Evolutionary conservation across 192 early-diverging fungal species (phyloP).

Genomic region (Neocallimastix lanati): DNA sequence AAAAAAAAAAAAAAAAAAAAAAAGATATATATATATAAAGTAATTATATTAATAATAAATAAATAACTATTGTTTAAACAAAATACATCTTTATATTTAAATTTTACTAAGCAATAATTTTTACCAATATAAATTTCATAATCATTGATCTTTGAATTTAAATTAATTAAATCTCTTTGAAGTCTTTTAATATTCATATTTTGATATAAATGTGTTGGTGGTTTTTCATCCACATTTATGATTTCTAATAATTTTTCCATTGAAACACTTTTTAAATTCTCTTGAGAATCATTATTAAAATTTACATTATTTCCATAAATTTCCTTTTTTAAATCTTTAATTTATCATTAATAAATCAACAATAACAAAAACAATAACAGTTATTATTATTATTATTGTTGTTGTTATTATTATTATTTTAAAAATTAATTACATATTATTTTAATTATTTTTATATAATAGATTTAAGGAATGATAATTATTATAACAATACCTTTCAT

Average conservation of each 20-base stretch:
- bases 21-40: too few species aligned
- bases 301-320: not conserved
- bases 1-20: too few species aligned
- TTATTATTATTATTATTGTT: too few species aligned
- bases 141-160: not conserved
- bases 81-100: too few species aligned
- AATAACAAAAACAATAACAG: too few species aligned
- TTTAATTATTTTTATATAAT: too few species aligned
- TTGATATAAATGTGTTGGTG: not conserved
- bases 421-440: too few species aligned
- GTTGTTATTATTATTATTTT: too few species aligned
- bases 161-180: not conserved
- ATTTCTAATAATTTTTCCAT: not conserved
- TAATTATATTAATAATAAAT: too few species aligned
- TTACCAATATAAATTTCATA: not conserved
- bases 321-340: not conserved
- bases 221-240: not conserved
- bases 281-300: not conserved
- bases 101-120: too few species aligned
- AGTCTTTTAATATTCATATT: not conserved
- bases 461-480: not conserved
- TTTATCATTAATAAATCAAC: not conserved
- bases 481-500: not conserved
- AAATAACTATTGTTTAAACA: too few species aligned
- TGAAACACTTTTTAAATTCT: not conserved